A percentile compares a stretch with the other conserved stretches of the same genome.
Evolutionary conservation across 352 stramenopile species (phyloP).

Genomic region (Phytophthora colocasiae): DNA sequence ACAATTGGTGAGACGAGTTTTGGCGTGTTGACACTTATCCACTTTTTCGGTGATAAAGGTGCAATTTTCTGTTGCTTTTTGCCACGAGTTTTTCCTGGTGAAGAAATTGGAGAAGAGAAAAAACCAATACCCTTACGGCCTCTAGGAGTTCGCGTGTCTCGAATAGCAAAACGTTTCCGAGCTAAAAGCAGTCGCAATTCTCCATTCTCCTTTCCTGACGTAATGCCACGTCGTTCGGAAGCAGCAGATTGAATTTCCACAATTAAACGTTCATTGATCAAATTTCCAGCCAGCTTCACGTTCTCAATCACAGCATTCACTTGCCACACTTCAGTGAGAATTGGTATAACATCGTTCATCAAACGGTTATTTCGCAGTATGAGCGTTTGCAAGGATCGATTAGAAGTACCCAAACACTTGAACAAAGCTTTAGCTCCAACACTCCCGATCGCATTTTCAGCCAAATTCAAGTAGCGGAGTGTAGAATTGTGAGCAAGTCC

Average conservation of each 20-base stretch:
- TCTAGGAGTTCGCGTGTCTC: conserved; percentile 3
- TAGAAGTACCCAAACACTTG: conserved; percentile 37
- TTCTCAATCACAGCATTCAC: conserved; percentile 47
- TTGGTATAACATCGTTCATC: conserved; percentile 54
- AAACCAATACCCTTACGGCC: conserved; percentile 14
- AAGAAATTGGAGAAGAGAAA: conserved; percentile 6
- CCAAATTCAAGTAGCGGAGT: conserved; percentile 63
- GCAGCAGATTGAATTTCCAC: conserved; percentile 28
- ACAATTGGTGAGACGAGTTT: conserved; percentile 28
- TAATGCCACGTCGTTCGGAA: conserved; percentile 38
- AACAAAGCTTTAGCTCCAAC: conserved; percentile 59
- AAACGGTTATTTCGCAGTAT: conserved; percentile 72
- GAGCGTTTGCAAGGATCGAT: conserved; percentile 53
- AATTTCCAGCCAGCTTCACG: conserved; percentile 64
- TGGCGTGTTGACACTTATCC: conserved; percentile 41
- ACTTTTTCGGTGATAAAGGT: conserved; percentile 60
- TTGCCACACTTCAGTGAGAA: conserved; percentile 43
- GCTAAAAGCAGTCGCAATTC: conserved; percentile 62
- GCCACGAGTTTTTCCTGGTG: conserved; percentile 4
- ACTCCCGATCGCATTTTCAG: conserved; percentile 67
- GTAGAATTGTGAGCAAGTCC: conserved; percentile 53
- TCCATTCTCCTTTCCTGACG: conserved; percentile 27
- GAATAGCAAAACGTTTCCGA: conserved; percentile 41
- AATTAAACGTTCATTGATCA: conserved; percentile 58
- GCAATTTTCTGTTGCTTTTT: conserved; percentile 20